Base-by-base conservation (phyloP, 805 yeast species). In the Wickerhamiella siamensis region DNA sequence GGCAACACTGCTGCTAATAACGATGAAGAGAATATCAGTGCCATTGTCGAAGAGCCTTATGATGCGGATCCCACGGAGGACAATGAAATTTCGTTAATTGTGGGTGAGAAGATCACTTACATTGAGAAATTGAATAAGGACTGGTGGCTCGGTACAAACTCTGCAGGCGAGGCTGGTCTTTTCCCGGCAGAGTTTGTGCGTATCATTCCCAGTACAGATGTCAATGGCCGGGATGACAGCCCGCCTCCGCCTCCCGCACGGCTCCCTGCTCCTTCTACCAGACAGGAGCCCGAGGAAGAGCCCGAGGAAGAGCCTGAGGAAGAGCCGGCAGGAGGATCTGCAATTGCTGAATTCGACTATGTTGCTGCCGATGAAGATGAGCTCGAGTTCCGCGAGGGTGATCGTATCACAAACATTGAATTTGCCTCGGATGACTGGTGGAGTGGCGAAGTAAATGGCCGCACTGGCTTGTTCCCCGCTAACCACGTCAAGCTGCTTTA, bases 351-450 rank as follows among this genome's bases (percentile, higher is more conserved):
- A 44, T 82, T 70, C 58, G 82, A 77, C 52, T 87, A 88, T 58
- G 94, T 80, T 39, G 95, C 94, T 26, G 79, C 79, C 21, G 98
- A 91, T 62, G 94, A 80, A 49, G 91, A 87, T 56, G 98, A 91
- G 63, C 68, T 91, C 45, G 71, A 75, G 2, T 91, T 91, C 60
- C 71, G 66, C 19, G 95, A 83, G 57, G 93, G 88, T 41, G 97
- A 84, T 51, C 54, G 69, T 45, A 84, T 91, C 47, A 66, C 75
- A 16, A 81, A 84, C 45, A 80, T 91, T 47, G 94, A 86, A 52
- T 81, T 83, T 59, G 80, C 83, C 15, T 94, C 86, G 53, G 95
- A 83, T 36, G 95, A 83, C 58, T 91, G 98, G 98, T 91, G 97
- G 97, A 69, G 80, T 42, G 98, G 98, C 40, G 76, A 74, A 47